Evolutionary conservation across 805 yeast genomes (phyloP).

Genomic region (Kuraishia piskuri): DNA sequence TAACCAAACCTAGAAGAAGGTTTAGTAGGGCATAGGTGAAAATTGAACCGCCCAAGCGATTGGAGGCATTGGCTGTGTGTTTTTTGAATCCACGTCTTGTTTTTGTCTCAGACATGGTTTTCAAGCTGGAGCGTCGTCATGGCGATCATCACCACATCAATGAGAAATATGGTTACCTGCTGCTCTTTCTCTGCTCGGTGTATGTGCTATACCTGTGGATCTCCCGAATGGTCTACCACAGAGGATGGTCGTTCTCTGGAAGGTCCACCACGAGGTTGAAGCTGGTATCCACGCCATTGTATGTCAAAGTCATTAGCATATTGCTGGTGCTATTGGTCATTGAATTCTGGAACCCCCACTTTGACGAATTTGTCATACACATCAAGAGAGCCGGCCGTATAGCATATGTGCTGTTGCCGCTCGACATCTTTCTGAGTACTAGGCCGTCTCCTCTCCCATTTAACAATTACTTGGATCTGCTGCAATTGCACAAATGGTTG

Average conservation of each 20-base stretch:
- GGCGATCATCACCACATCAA: conserved; percentile 47
- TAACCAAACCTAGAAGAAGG: no score
- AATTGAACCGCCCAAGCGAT: no score
- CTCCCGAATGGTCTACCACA: conserved; percentile 22
- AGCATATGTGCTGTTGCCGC: conserved; percentile 47
- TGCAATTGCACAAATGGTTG: conserved; percentile 64
- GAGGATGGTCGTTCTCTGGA: conserved; percentile 29
- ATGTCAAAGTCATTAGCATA: conserved; percentile 20
- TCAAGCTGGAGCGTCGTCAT: conserved; percentile 27
- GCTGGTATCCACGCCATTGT: conserved; percentile 24
- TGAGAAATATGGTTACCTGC: conserved; percentile 49
- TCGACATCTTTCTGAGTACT: conserved; percentile 45
- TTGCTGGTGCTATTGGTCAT: conserved; percentile 20
- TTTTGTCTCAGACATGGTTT: neutral
- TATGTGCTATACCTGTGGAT: conserved; percentile 29
- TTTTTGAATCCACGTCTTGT: no score
- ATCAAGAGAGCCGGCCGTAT: conserved; percentile 57
- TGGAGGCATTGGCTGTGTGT: no score
- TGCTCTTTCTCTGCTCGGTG: conserved; percentile 31
- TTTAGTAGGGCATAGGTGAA: no score
- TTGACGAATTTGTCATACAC: conserved; percentile 24
- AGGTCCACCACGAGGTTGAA: conserved; percentile 26
- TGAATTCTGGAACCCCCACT: conserved; percentile 25
- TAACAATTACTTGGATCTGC: conserved; percentile 42
- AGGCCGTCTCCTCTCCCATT: conserved; percentile 44